Evolutionary conservation across 345 rosid genomes (phyloP).

Genomic region (Reutealis trisperma): DNA sequence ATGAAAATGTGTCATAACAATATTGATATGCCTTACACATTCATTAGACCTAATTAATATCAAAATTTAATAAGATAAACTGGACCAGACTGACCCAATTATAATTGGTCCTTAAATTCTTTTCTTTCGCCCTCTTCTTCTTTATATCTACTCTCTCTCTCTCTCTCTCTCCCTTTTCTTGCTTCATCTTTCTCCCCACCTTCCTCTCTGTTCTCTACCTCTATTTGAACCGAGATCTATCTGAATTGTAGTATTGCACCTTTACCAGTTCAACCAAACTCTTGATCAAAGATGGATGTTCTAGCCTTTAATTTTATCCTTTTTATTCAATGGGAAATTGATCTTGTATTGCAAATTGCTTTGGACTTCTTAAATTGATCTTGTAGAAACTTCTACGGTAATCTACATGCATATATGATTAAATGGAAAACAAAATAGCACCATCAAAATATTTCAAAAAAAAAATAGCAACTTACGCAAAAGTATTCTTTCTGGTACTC

Average conservation of each 20-base stretch:
- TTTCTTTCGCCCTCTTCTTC: not conserved
- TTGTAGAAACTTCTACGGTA: not conserved
- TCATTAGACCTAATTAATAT: not conserved
- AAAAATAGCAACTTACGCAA: constrained; percentile 47
- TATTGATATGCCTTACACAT: not conserved
- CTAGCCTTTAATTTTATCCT: not conserved
- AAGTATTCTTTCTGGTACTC: constrained; percentile 64
- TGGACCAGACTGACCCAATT: not conserved
- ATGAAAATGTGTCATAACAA: not conserved
- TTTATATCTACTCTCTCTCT: not conserved
- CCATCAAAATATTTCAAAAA: not conserved
- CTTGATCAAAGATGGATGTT: not conserved
- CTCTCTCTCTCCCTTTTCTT: too few relatives aligned
- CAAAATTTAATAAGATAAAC: not conserved
- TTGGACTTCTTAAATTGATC: not conserved
- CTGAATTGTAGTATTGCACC: not conserved
- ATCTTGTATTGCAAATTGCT: not conserved
- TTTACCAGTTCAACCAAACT: not conserved
- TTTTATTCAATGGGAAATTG: not conserved
- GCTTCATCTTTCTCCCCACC: too few relatives aligned
- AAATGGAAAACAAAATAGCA: not conserved
- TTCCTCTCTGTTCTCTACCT: too few relatives aligned
- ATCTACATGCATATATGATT: not conserved
- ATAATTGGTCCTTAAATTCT: not conserved
- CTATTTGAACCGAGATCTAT: too few relatives aligned